A percentile compares a stretch with the other conserved stretches of the same genome.
Conservation (phyloP, 352 stramenopile genomes). For the Globisporangium lucens region DNA sequence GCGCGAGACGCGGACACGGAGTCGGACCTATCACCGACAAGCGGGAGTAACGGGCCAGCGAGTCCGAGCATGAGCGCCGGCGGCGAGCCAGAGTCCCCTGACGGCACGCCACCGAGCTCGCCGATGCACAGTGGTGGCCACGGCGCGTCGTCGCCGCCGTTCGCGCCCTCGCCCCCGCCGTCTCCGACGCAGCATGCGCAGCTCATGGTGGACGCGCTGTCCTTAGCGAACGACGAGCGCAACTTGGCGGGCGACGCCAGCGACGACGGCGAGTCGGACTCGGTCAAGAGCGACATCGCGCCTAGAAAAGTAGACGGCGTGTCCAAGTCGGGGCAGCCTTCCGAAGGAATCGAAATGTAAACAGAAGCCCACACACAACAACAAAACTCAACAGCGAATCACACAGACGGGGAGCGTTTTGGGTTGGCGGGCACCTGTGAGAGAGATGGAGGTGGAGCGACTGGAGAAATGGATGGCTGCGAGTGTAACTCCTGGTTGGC, state of each 20-base stretch:
- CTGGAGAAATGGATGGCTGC: background rate
- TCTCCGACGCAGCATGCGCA: conserved; percentile 24
- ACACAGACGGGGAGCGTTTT: background rate
- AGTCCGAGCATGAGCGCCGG: conserved; percentile 41
- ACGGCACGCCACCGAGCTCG: conserved; percentile 45
- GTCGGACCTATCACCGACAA: conserved; percentile 48
- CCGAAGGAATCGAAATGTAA: conserved; percentile 76
- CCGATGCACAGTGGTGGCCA: conserved; percentile 20
- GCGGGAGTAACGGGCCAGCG: conserved; percentile 32
- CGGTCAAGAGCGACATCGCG: conserved; percentile 76
- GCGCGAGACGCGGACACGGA: conserved; percentile 62
- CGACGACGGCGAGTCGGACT: conserved; percentile 69
- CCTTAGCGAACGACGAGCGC: conserved; percentile 7
- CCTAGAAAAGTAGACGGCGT: conserved; percentile 60
- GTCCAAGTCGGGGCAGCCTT: conserved; percentile 45
- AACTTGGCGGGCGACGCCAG: conserved; percentile 11
- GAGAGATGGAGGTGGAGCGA: background rate
- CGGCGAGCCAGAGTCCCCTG: conserved; percentile 18
- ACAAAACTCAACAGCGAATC: background rate
- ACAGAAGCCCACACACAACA: conserved; percentile 17
- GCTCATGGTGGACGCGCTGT: conserved; percentile 33
- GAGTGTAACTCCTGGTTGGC: background rate
- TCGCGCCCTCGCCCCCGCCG: conserved; percentile 36
- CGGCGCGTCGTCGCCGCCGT: conserved; percentile 35
- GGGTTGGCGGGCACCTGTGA: background rate